A percentile compares a stretch with the other conserved stretches of the same genome.
phyloP scores from a whole-genome alignment of 2,329 filamentous ascomycete genomes.

The Talaromyces sp. region DNA sequence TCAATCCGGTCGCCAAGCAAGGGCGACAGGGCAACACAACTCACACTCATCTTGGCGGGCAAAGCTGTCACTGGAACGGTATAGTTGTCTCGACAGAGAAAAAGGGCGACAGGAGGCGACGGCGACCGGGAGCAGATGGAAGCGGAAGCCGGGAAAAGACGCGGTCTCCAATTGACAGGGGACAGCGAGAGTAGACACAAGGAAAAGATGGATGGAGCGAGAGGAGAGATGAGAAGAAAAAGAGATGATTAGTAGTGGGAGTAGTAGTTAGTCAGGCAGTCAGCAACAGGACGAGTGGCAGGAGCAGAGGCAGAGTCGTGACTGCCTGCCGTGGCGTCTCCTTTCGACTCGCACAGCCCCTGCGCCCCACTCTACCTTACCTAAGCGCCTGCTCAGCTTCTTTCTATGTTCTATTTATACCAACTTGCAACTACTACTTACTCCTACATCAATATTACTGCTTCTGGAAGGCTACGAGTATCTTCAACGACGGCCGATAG shows the following conservation, averaged over 20 bases:
- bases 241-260: not conserved
- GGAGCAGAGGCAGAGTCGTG: too few species aligned
- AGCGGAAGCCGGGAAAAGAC: not conserved
- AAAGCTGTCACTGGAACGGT: not conserved
- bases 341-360: not conserved
- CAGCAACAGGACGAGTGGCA: not conserved
- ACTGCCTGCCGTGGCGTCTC: too few species aligned
- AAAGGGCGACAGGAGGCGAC: constrained; percentile 3
- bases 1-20: not conserved
- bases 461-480: not conserved
- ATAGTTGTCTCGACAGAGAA: not conserved
- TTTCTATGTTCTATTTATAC: not conserved
- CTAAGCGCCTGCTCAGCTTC: not conserved
- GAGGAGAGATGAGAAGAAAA: not conserved
- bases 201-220: not conserved
- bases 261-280: not conserved
- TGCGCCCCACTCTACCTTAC: not conserved
- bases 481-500: not conserved
- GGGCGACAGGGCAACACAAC: not conserved
- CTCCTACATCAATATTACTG: too few species aligned
- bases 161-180: not conserved
- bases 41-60: constrained; percentile 8
- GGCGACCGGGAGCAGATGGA: constrained; percentile 5
- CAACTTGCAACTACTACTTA: too few species aligned
- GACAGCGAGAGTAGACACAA: not conserved